These are phyloP conservation scores for Phytophthora podocarpi DNA, from an alignment of 352 stramenopile genomes.

Conservation along the genomic window DNA sequence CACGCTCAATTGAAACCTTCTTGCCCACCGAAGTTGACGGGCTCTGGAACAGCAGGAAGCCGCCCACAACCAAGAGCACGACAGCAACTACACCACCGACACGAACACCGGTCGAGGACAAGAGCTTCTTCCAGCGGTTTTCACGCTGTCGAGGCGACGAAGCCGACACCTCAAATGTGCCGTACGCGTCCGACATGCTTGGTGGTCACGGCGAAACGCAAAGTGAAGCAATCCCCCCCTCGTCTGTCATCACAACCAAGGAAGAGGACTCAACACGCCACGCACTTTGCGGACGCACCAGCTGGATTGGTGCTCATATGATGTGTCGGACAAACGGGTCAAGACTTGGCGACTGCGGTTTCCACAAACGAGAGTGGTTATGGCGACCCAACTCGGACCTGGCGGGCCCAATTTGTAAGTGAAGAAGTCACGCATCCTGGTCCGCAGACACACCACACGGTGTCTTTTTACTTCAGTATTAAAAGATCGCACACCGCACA, in stretches of 20 bases:
- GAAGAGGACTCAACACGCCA: slow-evolving; percentile 24
- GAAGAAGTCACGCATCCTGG: too few species aligned
- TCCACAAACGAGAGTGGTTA: slow-evolving; percentile 4
- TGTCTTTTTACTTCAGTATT: too few species aligned
- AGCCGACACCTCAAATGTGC: slow-evolving; percentile 21
- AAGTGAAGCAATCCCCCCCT: slow-evolving; percentile 11
- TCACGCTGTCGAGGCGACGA: slow-evolving; percentile 1
- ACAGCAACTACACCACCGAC: slow-evolving; percentile 14
- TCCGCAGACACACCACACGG: neutral
- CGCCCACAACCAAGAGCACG: slow-evolving; percentile 24
- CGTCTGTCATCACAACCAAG: slow-evolving; percentile 6
- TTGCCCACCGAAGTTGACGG: slow-evolving; percentile 6
- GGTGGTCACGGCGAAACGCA: slow-evolving; percentile 7
- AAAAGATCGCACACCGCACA: neutral
- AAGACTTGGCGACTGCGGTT: neutral
- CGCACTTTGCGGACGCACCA: slow-evolving; percentile 10
- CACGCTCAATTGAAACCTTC: slow-evolving; percentile 11
- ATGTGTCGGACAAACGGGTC: slow-evolving; percentile 33
- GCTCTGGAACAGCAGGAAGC: slow-evolving; percentile 28
- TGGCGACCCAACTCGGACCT: too few species aligned
- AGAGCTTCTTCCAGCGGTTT: slow-evolving; percentile 14
- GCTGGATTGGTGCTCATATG: slow-evolving; percentile 21
- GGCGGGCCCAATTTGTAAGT: too few species aligned
- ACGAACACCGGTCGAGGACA: slow-evolving; percentile 20
- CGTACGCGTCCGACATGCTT: slow-evolving; percentile 33